Conservation (phyloP, 345 rosid species). For the Hirschfeldia incana region DNA sequence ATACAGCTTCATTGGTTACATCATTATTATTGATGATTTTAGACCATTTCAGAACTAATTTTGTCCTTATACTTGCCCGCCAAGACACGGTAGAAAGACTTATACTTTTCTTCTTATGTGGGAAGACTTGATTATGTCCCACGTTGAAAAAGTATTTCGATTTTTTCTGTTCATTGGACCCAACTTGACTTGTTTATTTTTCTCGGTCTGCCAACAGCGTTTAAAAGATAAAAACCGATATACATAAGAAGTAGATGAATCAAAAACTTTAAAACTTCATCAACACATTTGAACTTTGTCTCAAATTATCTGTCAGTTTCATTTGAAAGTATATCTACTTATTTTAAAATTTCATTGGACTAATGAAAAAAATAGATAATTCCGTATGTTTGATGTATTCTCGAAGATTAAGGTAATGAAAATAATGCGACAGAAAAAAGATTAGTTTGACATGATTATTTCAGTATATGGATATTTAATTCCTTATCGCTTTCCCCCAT, state of each 20-base stretch:
- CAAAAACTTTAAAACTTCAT: not conserved
- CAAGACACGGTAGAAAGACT: constrained; percentile 25
- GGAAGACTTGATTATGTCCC: not conserved
- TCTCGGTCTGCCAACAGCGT: constrained; percentile 11
- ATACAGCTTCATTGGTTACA: not conserved
- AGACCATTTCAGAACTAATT: constrained; percentile 10
- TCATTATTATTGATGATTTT: not conserved
- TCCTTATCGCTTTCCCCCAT: not conserved
- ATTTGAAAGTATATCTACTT: not conserved
- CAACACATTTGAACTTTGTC: not conserved
- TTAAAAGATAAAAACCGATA: not conserved
- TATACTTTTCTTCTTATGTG: not conserved
- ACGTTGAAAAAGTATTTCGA: not conserved
- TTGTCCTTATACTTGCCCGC: constrained; percentile 9
- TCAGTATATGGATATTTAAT: not conserved
- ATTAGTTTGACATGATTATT: not conserved
- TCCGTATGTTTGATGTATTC: not conserved
- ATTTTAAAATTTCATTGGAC: not conserved
- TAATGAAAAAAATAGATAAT: not conserved
- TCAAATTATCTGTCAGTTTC: not conserved
- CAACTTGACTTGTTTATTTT: not conserved
- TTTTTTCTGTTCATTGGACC: not conserved
- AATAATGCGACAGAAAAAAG: not conserved
- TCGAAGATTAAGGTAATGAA: not conserved
- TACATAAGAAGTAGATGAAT: not conserved